Percentiles rank a stretch among this genome's conserved stretches.
These are phyloP conservation scores for Rhizopus sp. DNA, from an alignment of 371 early-diverging fungal species.

Conservation along the genomic window DNA sequence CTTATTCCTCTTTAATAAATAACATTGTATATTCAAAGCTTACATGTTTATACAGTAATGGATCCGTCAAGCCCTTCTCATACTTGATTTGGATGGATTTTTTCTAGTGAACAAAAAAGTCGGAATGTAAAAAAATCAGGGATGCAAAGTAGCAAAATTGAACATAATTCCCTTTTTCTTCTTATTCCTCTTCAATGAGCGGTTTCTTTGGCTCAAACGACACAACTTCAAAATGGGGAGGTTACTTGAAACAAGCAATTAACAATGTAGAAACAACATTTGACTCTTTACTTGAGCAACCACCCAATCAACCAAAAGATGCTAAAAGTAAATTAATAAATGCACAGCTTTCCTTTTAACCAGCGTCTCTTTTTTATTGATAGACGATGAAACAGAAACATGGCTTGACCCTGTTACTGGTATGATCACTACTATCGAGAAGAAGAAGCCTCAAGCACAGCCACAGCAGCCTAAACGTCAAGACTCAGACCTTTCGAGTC, in stretches of 20 bases:
- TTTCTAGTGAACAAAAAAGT: no score
- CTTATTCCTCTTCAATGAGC: constrained; percentile 29
- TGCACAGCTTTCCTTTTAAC: neutral
- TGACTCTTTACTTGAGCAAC: constrained; percentile 73
- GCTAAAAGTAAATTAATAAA: neutral
- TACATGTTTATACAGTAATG: no score
- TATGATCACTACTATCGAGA: constrained; percentile 45
- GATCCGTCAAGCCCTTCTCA: no score
- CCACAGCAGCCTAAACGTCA: constrained; percentile 18
- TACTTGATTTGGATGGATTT: no score
- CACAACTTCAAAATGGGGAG: constrained; percentile 57
- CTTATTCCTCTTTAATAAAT: no score
- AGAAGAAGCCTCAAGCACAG: constrained; percentile 16
- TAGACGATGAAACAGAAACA: constrained; percentile 40
- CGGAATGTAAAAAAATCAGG: no score
- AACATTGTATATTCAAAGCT: no score
- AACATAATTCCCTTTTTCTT: neutral
- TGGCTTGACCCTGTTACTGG: constrained; percentile 53
- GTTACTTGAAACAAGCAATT: constrained; percentile 75
- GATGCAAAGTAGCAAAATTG: no score
- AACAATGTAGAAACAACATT: constrained; percentile 78
- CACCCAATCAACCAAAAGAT: constrained; percentile 10
- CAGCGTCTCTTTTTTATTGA: neutral
- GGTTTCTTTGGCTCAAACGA: constrained; percentile 45
- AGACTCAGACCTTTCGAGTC: constrained; percentile 44